Conservation (phyloP, 2,329 filamentous ascomycete species). For the Esteya vermicola region DNA sequence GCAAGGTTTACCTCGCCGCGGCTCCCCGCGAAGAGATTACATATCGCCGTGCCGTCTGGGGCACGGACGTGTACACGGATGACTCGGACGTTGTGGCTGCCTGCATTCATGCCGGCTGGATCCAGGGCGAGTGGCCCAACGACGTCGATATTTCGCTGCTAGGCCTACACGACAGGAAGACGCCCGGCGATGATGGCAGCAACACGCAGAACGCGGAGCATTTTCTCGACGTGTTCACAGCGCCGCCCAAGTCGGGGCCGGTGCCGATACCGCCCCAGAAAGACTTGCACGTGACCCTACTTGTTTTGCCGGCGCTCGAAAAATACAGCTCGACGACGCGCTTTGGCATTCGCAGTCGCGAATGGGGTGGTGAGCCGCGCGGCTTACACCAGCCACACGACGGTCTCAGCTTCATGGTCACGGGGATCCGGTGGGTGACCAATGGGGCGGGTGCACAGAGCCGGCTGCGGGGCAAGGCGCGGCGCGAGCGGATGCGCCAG, state of each 20-base stretch:
- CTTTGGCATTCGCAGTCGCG: conserved; percentile 69
- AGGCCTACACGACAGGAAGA: conserved; percentile 27
- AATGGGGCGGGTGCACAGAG: conserved; percentile 50
- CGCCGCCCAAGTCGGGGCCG: conserved; percentile 46
- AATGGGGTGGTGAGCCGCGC: conserved; percentile 42
- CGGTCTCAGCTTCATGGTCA: conserved; percentile 78
- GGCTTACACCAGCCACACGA: conserved; percentile 41
- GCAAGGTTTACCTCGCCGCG: conserved; percentile 59
- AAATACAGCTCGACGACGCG: conserved; percentile 62
- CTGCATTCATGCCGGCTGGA: conserved; percentile 86
- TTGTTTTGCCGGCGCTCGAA: conserved; percentile 68
- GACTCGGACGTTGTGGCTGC: conserved; percentile 89
- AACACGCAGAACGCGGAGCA: conserved; percentile 6
- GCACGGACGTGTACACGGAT: conserved; percentile 87
- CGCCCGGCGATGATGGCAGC: neutral
- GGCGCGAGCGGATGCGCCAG: conserved; percentile 41
- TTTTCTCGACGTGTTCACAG: conserved; percentile 28
- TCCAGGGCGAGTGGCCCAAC: conserved; percentile 74
- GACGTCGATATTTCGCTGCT: conserved; percentile 60
- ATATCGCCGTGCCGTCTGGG: conserved; percentile 69
- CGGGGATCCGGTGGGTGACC: conserved; percentile 71
- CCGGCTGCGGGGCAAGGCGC: conserved; percentile 38
- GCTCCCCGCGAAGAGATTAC: conserved; percentile 72
- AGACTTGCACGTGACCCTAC: conserved; percentile 75
- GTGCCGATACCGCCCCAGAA: conserved; percentile 50